Evolutionary conservation across 768 basidiomycete species (phyloP).

Genomic region (Phaeolepiota aurea): DNA sequence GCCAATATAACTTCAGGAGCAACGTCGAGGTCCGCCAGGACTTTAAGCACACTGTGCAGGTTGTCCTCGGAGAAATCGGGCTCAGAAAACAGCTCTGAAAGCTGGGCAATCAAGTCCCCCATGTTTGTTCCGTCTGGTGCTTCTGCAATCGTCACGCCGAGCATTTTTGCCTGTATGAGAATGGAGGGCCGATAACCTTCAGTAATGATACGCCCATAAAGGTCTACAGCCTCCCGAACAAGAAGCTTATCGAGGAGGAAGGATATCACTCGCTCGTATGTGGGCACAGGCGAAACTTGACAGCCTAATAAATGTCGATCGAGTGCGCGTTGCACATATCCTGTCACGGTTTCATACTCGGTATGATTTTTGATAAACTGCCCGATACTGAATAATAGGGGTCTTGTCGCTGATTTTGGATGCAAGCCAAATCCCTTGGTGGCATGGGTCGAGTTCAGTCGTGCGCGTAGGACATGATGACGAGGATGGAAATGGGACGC

Average conservation of each 20-base stretch:
- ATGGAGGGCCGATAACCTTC: slow-evolving; percentile 28
- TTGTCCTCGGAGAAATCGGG: slow-evolving; percentile 18
- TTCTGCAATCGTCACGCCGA: slow-evolving; percentile 21
- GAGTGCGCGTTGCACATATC: background rate
- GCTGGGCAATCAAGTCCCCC: slow-evolving; percentile 7
- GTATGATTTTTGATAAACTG: background rate
- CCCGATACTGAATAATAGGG: background rate
- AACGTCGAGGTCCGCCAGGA: slow-evolving; percentile 10
- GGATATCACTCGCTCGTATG: slow-evolving; percentile 28
- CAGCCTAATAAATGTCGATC: background rate
- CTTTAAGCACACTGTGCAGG: slow-evolving; percentile 8
- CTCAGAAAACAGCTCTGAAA: slow-evolving; percentile 14
- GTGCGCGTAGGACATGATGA: too few relatives aligned
- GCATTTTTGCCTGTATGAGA: slow-evolving; percentile 30
- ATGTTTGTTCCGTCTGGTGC: slow-evolving; percentile 10
- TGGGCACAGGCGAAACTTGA: slow-evolving; percentile 4
- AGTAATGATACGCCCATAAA: slow-evolving; percentile 33
- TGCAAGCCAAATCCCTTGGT: too few relatives aligned
- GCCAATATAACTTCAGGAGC: slow-evolving; percentile 8
- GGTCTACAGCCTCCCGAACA: slow-evolving; percentile 26
- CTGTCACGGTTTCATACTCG: background rate
- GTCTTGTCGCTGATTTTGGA: background rate
- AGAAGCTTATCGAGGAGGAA: slow-evolving; percentile 29
- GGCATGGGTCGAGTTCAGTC: too few relatives aligned
- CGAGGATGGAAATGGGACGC: background rate